Conservation (phyloP, 148 eudicot species). For the Bassia scoparia region DNA sequence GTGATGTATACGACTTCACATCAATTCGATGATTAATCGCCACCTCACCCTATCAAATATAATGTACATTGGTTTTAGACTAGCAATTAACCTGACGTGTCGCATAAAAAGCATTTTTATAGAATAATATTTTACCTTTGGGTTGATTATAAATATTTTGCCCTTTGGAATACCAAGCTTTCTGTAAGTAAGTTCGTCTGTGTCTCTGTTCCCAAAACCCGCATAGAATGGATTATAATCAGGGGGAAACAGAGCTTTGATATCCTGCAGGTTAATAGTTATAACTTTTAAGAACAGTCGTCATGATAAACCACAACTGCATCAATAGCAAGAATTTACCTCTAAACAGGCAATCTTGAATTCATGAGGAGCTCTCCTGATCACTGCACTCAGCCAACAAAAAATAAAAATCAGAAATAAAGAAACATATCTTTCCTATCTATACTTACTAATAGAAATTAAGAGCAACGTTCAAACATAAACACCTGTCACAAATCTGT, state of each 20-base stretch:
- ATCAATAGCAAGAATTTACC: constrained; percentile 37
- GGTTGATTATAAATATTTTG: constrained; percentile 92
- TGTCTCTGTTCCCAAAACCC: constrained; percentile 96
- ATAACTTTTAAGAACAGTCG: background rate
- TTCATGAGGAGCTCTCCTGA: constrained; percentile 98
- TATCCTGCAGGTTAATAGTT: constrained; percentile 54
- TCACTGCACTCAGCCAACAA: constrained; percentile 49
- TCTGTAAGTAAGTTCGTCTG: constrained; percentile 91
- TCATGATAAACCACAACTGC: background rate
- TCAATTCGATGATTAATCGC: constrained; percentile 77
- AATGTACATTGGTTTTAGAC: background rate
- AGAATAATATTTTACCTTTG: constrained; percentile 53
- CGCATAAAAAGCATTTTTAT: background rate
- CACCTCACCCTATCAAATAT: constrained; percentile 76
- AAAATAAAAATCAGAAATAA: constrained; percentile 1
- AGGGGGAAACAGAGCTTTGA: constrained; percentile 87
- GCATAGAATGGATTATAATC: constrained; percentile 98
- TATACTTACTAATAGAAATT: background rate
- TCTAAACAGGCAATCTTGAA: constrained; percentile 99
- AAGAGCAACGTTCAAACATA: background rate
- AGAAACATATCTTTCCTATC: background rate
- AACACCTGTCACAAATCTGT: background rate
- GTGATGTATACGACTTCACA: constrained; percentile 81
- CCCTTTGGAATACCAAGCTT: constrained; percentile 97
- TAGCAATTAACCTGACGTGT: background rate